phyloP scores from a whole-genome alignment of 2,329 filamentous ascomycete genomes.

The Mariannaea elegans region DNA sequence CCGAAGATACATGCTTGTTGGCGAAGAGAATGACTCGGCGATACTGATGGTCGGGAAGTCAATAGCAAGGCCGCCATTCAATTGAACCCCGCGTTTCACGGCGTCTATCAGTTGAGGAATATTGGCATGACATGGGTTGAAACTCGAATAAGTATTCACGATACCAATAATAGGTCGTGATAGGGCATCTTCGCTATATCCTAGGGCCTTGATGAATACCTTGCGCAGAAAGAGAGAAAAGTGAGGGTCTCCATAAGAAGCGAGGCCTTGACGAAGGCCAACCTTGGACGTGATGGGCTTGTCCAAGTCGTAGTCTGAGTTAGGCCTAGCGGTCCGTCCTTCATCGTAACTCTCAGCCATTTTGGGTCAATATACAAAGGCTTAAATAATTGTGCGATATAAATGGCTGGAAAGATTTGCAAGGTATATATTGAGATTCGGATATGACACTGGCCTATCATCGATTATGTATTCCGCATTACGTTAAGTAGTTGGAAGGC shows the following conservation, averaged over 20 bases:
- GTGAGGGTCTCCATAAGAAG: conserved; percentile 77
- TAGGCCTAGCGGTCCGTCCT: conserved; percentile 11
- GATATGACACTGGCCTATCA: conserved; percentile 29
- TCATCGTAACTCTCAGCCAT: conserved; percentile 25
- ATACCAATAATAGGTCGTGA: conserved; percentile 78
- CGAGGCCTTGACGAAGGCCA: conserved; percentile 71
- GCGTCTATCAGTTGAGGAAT: conserved; percentile 77
- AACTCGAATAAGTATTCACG: conserved; percentile 76
- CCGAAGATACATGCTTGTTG: conserved; percentile 78
- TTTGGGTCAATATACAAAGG: not conserved
- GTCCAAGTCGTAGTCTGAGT: conserved; percentile 68
- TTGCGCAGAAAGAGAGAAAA: conserved; percentile 80
- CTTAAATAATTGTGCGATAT: not conserved
- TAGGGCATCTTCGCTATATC: conserved; percentile 76
- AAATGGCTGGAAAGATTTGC: not conserved
- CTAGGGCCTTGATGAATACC: conserved; percentile 80
- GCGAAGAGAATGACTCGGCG: conserved; percentile 73
- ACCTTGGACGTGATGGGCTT: conserved; percentile 58
- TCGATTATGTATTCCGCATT: conserved; percentile 35
- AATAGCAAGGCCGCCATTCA: conserved; percentile 72
- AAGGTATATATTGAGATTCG: not conserved
- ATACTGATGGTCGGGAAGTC: conserved; percentile 80
- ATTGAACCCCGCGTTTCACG: conserved; percentile 72
- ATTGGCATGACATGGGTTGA: conserved; percentile 80
- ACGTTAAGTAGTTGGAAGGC: conserved; percentile 22